Base-by-base conservation (phyloP, 805 yeast genomes). In the Wickerhamiella dianesei region DNA sequence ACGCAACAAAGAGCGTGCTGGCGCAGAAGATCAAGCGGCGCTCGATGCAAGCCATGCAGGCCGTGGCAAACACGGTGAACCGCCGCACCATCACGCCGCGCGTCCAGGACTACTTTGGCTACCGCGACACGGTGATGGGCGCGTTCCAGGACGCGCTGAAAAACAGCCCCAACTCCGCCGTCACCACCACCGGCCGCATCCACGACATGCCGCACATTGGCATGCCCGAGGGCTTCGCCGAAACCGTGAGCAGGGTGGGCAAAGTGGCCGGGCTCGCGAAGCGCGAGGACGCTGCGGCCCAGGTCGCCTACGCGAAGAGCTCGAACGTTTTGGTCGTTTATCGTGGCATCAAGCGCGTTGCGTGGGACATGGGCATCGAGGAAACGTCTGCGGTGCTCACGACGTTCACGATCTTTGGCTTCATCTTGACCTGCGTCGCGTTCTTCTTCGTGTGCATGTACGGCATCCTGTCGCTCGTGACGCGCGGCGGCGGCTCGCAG, bases 271-370 rank as follows among this genome's bases (percentile, higher is more conserved):
- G 18, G 13, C 39, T 54, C 6, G 19, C 36, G 17, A 50, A 50
- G 37, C 57, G 59, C n/a, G 55, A 50, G 21, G 46, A 48, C 42
- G 41, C 46, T 21, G 55, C 50, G 1, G 58, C 57, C 13, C 8
- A 42, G 16, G 55, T 51, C 36, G 43, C 52, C 5, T 50, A 49
- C 35, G 59, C 64, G 16, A 40, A 52, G 32, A 40, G 55, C 18
- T 47, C 60, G 14, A 37, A 53, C 19, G 54, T 58, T 53, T 75
- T 85, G 53, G 64, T 75, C 49, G 83, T 88, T 35, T 71, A 82
- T 50, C 74, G 97, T 66, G 97, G 97, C 52, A 85, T 88, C 54
- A 76, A 81, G 59, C 76, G 96, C 65, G 71, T 86, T 44, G 95
- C 89, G 3, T 85, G 73, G 64, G 68, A 75, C 52, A 79, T 89